Conservation (phyloP, 768 basidiomycete genomes). For the Boletales sp. region DNA sequence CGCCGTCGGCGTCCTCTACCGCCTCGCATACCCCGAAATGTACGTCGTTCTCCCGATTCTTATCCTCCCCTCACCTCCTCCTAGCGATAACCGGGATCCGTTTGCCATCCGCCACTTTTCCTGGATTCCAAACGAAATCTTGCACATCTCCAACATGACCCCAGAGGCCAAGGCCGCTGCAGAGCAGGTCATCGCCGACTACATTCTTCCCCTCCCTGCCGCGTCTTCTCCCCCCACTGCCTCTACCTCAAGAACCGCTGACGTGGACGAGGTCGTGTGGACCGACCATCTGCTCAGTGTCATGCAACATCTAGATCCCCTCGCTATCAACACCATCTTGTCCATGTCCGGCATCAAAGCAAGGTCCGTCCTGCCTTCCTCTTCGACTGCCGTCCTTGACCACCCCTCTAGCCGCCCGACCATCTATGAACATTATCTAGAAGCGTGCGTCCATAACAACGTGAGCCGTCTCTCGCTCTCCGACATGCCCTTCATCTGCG, state of each 20-base stretch:
- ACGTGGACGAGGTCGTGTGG: conserved; percentile 81
- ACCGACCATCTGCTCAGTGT: conserved; percentile 76
- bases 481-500: neutral
- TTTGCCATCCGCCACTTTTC: conserved; percentile 76
- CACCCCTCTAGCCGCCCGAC: conserved; percentile 56
- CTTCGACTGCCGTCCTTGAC: neutral
- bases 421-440: conserved; percentile 64
- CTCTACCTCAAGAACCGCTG: conserved; percentile 43
- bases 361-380: conserved; percentile 37
- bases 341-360: conserved; percentile 60
- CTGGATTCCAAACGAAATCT: conserved; percentile 85
- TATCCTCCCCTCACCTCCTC: neutral
- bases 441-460: conserved; percentile 77
- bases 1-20: conserved; percentile 74
- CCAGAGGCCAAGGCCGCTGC: conserved; percentile 61
- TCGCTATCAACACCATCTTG: conserved; percentile 54
- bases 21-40: conserved; percentile 87
- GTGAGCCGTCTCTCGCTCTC: conserved; percentile 43
- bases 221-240: conserved; percentile 29
- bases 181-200: conserved; percentile 67
- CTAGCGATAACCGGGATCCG: conserved; percentile 76
- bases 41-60: conserved; percentile 36
- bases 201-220: conserved; percentile 75
- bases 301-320: conserved; percentile 65
- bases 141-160: conserved; percentile 51